Base-by-base conservation (phyloP, 163 green algal species). In the Picocystis sp. region DNA sequence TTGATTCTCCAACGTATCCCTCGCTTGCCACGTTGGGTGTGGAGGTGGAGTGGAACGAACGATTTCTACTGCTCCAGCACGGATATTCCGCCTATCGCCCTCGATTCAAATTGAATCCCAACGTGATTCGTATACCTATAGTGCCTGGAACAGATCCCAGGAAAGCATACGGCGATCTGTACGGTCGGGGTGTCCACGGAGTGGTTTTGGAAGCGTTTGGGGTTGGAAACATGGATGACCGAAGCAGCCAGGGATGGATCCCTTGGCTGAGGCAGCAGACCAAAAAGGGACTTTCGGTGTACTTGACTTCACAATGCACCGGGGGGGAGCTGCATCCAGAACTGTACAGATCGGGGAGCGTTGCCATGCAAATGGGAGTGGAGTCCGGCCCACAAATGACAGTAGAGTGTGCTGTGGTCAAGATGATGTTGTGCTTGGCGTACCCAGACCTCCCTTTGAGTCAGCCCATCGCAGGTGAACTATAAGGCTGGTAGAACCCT, bases 141-240 rank as follows among this genome's bases (percentile, higher is more conserved):
- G 72, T 93, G 15, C 82, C 84, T 0, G 85, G 83, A 19, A 66
- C 47, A 24, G 80, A 94, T 64, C 82, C 83, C 0, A 62, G 73
- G 1, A 34, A 62, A 38, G 54, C 63, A 24, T 92, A 91, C 54
- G 83, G 83, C 14, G 78, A 89, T 55, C 50, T 84, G 3, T 62
- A 64, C 22, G 62, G 29, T 3, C 48, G 79, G 6, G 74, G 78
- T 1, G 74, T 92, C 23, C 56, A 61, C 10, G 82, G 80, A 11
- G 57, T 88, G 1, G 46, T 52, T 11, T 22, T 52, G 46, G 84
- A 92, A 63, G 69, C 75, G 0, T 95, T 93, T 78, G 86, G 86
- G 1, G 80, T 92, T 13, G 86, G 84, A 60, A 95, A 95, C 79
- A 79, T 93, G 70, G 81, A 82, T 1, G 66, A 78, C 41, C 42